Evolutionary conservation across 2,329 filamentous ascomycete genomes (phyloP), one percentile per base, ranked within the genome.

Genomic region (Sarocladiaceae sp.): DNA sequence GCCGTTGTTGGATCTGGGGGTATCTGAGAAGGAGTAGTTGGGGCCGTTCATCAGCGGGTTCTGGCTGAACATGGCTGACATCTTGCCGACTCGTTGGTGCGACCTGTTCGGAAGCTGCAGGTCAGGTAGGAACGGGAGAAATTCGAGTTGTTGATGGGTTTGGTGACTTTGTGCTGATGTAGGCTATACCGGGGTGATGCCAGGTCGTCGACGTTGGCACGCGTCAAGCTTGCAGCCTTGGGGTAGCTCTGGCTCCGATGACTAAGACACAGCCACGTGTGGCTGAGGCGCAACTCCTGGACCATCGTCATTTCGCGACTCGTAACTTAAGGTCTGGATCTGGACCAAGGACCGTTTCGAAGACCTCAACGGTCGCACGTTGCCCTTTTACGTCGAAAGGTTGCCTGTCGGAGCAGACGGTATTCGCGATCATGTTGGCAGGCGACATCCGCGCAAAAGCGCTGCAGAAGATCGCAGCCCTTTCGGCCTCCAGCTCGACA

Each of bases 31-130:
- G 50, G 79, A 81, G 67, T 84, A 84, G 70, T 78, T 82, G 59
- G 80, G 78, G 52, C 80, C 80, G 63, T 83, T 80, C 70, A 82
- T 73, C 60, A 81, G 59, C 53, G 80, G 78, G 64, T 83, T 83
- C 66, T 83, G 79, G 67, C 78, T 82, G 68, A 83, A 83, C 74
- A 83, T 80, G 62, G 79, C 73, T 55, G 72, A 70, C 77, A 82
- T 83, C 46, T 56, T 70, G 60, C 40, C 33, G 43, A 44, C n/a
- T 37, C 31, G 21, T 33, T 24, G 48, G 49, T 54, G 46, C 7
- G 44, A 13, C 13, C 20, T n/a, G 9, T 15, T 39, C 16, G 11
- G 6, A 4, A 33, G 44, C 35, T 44, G 43, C 26, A 50, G 37
- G 47, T 35, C 37, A 45, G 27, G 47, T 18, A 40, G 39, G 46